phyloP scores from a whole-genome alignment of 805 yeast genomes.

The Teunomyces pallodes region DNA sequence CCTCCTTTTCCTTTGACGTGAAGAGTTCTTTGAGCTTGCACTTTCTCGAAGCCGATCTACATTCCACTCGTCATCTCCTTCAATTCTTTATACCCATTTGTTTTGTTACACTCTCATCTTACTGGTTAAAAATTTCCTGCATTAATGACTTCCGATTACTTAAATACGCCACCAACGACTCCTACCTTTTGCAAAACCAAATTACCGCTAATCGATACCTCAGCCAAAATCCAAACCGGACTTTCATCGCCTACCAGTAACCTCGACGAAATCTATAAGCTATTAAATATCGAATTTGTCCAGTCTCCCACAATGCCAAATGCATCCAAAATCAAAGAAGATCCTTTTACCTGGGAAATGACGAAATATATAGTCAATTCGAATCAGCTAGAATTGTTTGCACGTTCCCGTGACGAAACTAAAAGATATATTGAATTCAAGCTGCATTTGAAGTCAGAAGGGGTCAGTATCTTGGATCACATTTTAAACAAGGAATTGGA shows the following conservation, averaged over 20 bases:
- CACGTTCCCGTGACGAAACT: constrained; percentile 47
- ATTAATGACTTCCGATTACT: constrained; percentile 8
- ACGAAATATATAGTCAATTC: constrained; percentile 33
- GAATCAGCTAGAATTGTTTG: constrained; percentile 47
- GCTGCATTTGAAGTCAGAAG: constrained; percentile 26
- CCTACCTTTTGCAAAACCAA: constrained; percentile 5
- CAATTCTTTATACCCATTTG: not conserved
- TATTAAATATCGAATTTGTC: constrained; percentile 18
- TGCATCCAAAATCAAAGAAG: constrained; percentile 29
- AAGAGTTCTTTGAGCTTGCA: not conserved
- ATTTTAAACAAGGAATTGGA: constrained; percentile 45
- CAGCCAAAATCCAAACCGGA: not conserved
- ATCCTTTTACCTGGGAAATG: constrained; percentile 49
- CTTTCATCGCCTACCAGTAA: not conserved
- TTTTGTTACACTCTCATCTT: not conserved
- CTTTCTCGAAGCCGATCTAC: not conserved
- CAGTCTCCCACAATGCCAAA: constrained; percentile 37
- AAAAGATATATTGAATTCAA: constrained; percentile 48
- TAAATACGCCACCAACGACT: constrained; percentile 13
- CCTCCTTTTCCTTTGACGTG: not conserved
- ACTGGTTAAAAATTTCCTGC: not conserved
- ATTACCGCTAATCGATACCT: constrained; percentile 2
- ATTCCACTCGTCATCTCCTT: not conserved
- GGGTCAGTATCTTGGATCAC: constrained; percentile 46
- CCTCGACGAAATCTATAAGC: constrained; percentile 12